Evolutionary conservation across 768 basidiomycete genomes (phyloP), one percentile per base, ranked within the genome.

Genomic region (Hortiboletus flavorubellus): DNA sequence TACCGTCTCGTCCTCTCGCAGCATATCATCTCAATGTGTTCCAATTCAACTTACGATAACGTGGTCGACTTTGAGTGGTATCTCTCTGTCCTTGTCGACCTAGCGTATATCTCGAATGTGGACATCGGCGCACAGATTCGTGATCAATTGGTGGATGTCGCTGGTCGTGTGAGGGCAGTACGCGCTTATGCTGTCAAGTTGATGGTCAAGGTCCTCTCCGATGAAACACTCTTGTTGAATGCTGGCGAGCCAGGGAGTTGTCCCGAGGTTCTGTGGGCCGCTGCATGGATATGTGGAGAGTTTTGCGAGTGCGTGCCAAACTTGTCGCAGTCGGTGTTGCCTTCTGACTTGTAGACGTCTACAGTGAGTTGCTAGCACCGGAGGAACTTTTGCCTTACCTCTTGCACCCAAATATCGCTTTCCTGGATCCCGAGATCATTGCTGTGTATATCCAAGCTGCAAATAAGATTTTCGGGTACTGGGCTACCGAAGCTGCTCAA

Each of bases 1-100:
- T 98, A 98, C 66, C 89, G 97, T 16, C 78, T 93, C 21, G 82
- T 85, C 41, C 81, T 98, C 33, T 80, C 91, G 9, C 84, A 89
- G 59, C 80, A 84, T 16, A 89, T 98, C 58, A 78, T 98, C n/a
- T 74, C 78, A n/a, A 90, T 98, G 62, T 88, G 91, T 54, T 89
- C 91, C 2, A 81, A 83, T 52, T 85, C 85, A 37, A 89, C 87
- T 21, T 98, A 96, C 68, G 85, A 87, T 49, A 89, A 93, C 64
- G 80, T 99, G 29, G 78, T 81, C 43, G 95, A 98, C 72, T 98
- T 98, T 66, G 92, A 98, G 67, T 99, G 97, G 96, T 97, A 93
- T 69, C 79, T 98, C 21, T 97, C 96, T 5, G 93, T 95, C 8
- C 83, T 98, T 30, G 82, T 98, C 44, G 94, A 98, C 66, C 78